Evolutionary conservation across 2,329 filamentous ascomycete genomes (phyloP).

Genomic region (Epichloe amarillans): DNA sequence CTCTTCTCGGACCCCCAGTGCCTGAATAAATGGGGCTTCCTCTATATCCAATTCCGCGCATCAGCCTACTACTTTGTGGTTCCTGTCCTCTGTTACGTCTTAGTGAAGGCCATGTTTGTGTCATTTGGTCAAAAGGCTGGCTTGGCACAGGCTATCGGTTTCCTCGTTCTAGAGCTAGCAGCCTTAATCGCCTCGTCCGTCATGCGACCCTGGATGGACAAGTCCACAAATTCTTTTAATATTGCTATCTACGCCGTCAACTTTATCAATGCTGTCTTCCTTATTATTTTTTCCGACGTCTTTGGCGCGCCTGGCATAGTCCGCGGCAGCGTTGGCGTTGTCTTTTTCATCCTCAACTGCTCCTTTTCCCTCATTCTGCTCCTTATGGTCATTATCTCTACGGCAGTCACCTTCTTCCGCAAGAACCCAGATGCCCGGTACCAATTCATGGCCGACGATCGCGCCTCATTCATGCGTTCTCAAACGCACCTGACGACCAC

Average conservation of each 20-base stretch:
- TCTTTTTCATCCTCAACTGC: constrained; percentile 80
- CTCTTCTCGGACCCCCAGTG: constrained; percentile 79
- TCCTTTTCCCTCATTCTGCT: constrained; percentile 70
- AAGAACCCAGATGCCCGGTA: constrained; percentile 92
- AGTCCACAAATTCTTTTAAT: constrained; percentile 92
- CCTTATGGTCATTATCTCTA: constrained; percentile 55
- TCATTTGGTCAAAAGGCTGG: constrained; percentile 60
- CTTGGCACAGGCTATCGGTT: constrained; percentile 66
- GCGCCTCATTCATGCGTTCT: constrained; percentile 93
- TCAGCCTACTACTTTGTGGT: constrained; percentile 92
- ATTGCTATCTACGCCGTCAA: constrained; percentile 81
- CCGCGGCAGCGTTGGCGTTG: constrained; percentile 73
- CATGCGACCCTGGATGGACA: constrained; percentile 95
- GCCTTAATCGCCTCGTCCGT: constrained; percentile 67
- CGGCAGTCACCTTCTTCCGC: constrained; percentile 57
- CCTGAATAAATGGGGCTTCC: constrained; percentile 93
- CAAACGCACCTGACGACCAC: constrained; percentile 62
- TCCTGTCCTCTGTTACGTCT: constrained; percentile 59
- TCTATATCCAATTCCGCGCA: constrained; percentile 91
- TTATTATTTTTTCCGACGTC: constrained; percentile 69
- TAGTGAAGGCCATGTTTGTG: constrained; percentile 83
- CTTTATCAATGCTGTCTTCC: constrained; percentile 77
- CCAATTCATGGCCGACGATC: constrained; percentile 88
- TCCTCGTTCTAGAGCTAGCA: constrained; percentile 68
- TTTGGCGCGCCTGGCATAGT: constrained; percentile 75